A percentile compares a stretch with the other conserved stretches of the same genome.
phyloP scores from a whole-genome alignment of 2,329 filamentous ascomycete species.

The Coleophoma eucalyptorum region DNA sequence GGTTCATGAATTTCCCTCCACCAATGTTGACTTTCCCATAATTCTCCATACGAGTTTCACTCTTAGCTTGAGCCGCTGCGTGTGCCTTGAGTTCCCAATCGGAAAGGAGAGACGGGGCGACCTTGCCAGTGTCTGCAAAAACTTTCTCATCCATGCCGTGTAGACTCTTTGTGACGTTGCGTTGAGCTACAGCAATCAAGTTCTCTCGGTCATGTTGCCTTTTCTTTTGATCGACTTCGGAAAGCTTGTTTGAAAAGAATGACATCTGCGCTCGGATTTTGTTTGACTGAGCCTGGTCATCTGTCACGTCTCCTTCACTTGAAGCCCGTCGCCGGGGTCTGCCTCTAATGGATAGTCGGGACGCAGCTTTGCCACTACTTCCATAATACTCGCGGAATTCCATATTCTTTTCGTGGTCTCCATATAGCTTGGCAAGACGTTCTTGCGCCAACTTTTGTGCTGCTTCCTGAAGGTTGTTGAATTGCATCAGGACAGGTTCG shows the following conservation, averaged over 20 bases:
- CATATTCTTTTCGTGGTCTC: constrained; percentile 59
- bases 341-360: constrained; percentile 47
- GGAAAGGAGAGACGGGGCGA: constrained; percentile 62
- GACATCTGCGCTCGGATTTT: constrained; percentile 78
- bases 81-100: constrained; percentile 80
- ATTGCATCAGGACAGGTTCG: constrained; percentile 43
- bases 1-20: constrained; percentile 75
- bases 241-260: constrained; percentile 64
- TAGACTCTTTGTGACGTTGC: constrained; percentile 78
- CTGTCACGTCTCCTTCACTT: constrained; percentile 55
- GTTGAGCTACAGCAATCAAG: constrained; percentile 74
- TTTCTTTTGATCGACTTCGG: constrained; percentile 69
- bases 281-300: constrained; percentile 58
- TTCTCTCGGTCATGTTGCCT: constrained; percentile 70
- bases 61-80: constrained; percentile 62
- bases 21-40: constrained; percentile 67
- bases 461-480: constrained; percentile 73
- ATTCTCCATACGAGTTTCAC: constrained; percentile 53
- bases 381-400: constrained; percentile 78
- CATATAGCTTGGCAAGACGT: constrained; percentile 74
- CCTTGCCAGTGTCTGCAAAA: constrained; percentile 70
- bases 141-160: constrained; percentile 80
- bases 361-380: constrained; percentile 40
- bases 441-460: constrained; percentile 85
- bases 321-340: constrained; percentile 61